These are phyloP conservation scores for Testicularia cyperi DNA, from an alignment of 1,284 basidiomycete species.

Conservation along the genomic window DNA sequence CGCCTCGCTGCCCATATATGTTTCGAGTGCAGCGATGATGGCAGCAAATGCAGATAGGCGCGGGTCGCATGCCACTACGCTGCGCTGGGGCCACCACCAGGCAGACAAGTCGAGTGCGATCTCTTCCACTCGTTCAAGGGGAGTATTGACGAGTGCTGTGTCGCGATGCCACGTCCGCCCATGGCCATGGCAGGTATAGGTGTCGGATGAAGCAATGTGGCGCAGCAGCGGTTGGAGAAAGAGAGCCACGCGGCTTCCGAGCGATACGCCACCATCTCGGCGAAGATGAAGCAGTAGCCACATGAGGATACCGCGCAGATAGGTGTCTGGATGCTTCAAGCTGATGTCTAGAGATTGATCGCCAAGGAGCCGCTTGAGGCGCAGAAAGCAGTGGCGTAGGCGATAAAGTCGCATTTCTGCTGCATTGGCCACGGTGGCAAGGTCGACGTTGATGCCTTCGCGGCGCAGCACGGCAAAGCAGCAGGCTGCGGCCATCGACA, in stretches of 20 bases:
- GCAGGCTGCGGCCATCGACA: slow-evolving; percentile 23
- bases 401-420: slow-evolving; percentile 7
- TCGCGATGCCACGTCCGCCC: not conserved
- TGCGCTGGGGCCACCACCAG: slow-evolving; percentile 24
- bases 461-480: slow-evolving; percentile 28
- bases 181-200: too few relatives aligned
- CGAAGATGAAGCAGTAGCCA: slow-evolving; percentile 12
- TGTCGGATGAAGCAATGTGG: too few relatives aligned
- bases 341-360: slow-evolving; percentile 8
- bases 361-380: slow-evolving; percentile 11
- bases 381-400: slow-evolving; percentile 6
- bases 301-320: slow-evolving; percentile 10
- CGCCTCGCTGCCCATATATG: slow-evolving; percentile 8
- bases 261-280: not conserved
- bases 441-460: slow-evolving; percentile 13
- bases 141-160: slow-evolving; percentile 1
- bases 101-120: slow-evolving; percentile 25
- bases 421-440: slow-evolving; percentile 10
- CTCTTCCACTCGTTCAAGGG: slow-evolving; percentile 15
- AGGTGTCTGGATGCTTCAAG: slow-evolving; percentile 15
- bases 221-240: slow-evolving; percentile 7
- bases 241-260: slow-evolving; percentile 2
- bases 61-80: not conserved
- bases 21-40: slow-evolving; percentile 23
- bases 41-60: slow-evolving; percentile 15